phyloP scores from a whole-genome alignment of 2,329 filamentous ascomycete genomes.

The Aspergillus quadrilineatus region DNA sequence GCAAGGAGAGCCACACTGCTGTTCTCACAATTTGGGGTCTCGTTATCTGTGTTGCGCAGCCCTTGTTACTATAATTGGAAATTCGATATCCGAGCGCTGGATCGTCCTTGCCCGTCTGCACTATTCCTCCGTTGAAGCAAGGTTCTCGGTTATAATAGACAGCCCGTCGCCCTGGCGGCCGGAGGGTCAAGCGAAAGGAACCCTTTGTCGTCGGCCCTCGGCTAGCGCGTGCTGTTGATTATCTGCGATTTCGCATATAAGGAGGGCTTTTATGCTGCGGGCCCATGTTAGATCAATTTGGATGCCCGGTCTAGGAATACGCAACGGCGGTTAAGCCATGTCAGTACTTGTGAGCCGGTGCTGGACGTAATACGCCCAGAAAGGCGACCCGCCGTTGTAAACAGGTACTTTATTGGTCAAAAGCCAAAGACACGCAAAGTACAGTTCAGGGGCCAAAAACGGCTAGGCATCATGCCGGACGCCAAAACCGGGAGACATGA shows the following conservation, averaged over 20 bases:
- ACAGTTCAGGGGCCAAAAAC: background rate
- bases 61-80: slow-evolving; percentile 1
- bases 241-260: slow-evolving; percentile 9
- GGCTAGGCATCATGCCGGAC: slow-evolving; percentile 5
- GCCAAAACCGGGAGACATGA: slow-evolving; percentile 7
- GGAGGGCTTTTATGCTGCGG: slow-evolving; percentile 1
- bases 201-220: background rate
- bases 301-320: slow-evolving; percentile 7
- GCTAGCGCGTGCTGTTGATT: slow-evolving; percentile 17
- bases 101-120: background rate
- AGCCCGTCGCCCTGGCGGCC: background rate
- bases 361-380: slow-evolving; percentile 1
- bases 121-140: slow-evolving; percentile 4
- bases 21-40: background rate
- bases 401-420: background rate
- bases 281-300: background rate
- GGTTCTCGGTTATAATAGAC: background rate
- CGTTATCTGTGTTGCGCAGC: background rate
- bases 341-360: slow-evolving; percentile 1
- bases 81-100: background rate
- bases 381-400: slow-evolving; percentile 1
- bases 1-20: background rate
- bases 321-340: slow-evolving; percentile 14
- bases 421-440: background rate
- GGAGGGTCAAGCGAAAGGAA: slow-evolving; percentile 3